Base-by-base conservation (phyloP, 2,329 filamentous ascomycete species). In the Aspergillus ruber region DNA sequence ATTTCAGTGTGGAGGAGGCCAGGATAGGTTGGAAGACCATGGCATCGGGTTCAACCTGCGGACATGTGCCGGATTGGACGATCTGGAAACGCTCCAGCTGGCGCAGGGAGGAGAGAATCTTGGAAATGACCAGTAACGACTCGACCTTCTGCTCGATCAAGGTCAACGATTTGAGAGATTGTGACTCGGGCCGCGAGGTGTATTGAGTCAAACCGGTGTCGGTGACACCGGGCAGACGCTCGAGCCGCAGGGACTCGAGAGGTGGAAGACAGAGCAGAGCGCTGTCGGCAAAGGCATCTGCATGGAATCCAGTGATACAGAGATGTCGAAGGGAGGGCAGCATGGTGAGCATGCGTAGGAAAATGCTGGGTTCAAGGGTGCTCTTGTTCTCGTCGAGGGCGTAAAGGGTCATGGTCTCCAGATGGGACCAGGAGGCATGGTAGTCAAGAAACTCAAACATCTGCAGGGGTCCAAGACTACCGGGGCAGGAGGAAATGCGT, bases 191-290 rank as follows among this genome's bases (percentile, higher is more conserved):
- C 5, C 74, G 75, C 10, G 69, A 70, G 5, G 73, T 67, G 51
- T 79, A 79, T 33, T 75, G 73, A 7, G 73, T 67, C 27, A 83
- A 64, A 9, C 80, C 80, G 39, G 71, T 68, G 49, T 81, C 79
- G 2, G 76, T 80, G 39, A 83, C 59, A 2, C 80, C 80, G 8
- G 69, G 69, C 7, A 82, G 67, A 43, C 74, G 71, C 53, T 82
- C 78, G 25, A 83, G 68, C 3, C 80, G 72, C 10, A 83, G 66
- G 0, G 76, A 79, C 32, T 69, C 66, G 10, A 83, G 59, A 2
- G 73, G 49, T 1, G 78, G 78, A 10, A 83, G 62, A 27, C 78
- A 72, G 23, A 77, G 68, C 29, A 83, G 61, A 2, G 78, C 75
- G 38, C 71, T 67, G 55, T 82, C 75, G 15, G 77, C 74, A 53